A percentile compares a stretch with the other conserved stretches of the same genome.
These are phyloP conservation scores for Beta vulgaris DNA, from an alignment of 148 eudicot genomes.

Conservation along the genomic window DNA sequence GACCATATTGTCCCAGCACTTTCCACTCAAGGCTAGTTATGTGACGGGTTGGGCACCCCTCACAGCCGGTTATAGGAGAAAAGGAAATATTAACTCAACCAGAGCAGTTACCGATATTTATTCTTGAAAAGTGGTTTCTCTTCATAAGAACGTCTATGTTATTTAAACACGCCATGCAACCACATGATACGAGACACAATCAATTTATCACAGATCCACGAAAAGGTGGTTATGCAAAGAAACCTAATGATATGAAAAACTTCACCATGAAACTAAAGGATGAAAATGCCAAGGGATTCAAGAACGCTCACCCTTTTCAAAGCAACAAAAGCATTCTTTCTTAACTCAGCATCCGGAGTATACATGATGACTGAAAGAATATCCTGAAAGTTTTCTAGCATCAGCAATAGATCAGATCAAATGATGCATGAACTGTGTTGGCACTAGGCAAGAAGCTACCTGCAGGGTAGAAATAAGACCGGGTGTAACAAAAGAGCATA, in stretches of 20 bases:
- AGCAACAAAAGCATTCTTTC: constrained; percentile 69
- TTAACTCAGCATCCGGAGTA: constrained; percentile 64
- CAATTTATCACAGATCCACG: not conserved
- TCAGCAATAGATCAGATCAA: constrained; percentile 23
- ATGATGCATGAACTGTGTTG: not conserved
- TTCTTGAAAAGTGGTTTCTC: not conserved
- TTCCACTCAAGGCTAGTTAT: not conserved
- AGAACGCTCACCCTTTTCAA: constrained; percentile 61
- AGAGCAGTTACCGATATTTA: not conserved
- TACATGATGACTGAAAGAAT: constrained; percentile 61
- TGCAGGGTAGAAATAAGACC: constrained; percentile 60
- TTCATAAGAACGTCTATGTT: not conserved
- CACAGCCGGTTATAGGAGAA: not conserved
- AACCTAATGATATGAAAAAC: constrained; percentile 8
- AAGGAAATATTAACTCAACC: not conserved
- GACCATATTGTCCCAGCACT: not conserved
- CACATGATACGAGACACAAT: not conserved
- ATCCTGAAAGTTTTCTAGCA: constrained; percentile 54
- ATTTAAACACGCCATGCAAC: not conserved
- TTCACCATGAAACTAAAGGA: not conserved
- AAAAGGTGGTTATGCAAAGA: not conserved
- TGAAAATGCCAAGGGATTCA: not conserved
- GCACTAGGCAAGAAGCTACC: constrained; percentile 41
- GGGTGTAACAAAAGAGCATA: constrained; percentile 41
- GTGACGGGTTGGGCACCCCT: not conserved